Percentiles rank a stretch among this genome's conserved stretches.
phyloP scores from a whole-genome alignment of 257 asterid species.

The Penstemon barbatus region DNA sequence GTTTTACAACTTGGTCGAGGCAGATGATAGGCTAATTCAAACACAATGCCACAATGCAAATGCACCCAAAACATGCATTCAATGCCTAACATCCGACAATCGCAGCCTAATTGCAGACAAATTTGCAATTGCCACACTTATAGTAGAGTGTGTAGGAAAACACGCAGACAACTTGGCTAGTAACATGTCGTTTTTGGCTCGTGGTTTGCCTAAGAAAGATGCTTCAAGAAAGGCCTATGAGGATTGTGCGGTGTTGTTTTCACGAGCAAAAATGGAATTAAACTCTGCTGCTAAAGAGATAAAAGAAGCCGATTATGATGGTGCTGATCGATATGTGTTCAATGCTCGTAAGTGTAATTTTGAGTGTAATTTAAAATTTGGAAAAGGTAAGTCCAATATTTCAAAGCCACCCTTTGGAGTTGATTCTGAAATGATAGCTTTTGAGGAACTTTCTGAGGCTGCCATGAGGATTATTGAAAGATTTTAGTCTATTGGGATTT shows the following conservation, averaged over 20 bases:
- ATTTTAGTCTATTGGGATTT: not conserved
- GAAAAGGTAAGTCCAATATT: not conserved
- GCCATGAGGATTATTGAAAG: constrained; percentile 27
- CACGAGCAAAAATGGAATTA: constrained; percentile 5
- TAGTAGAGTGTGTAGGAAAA: not conserved
- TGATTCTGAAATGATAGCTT: constrained; percentile 22
- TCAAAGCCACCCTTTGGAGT: not conserved
- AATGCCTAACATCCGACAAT: constrained; percentile 21
- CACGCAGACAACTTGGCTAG: constrained; percentile 7
- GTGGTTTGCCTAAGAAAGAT: not conserved
- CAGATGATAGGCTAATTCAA: constrained; percentile 12
- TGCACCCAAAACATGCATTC: constrained; percentile 17
- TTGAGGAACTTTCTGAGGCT: constrained; percentile 25
- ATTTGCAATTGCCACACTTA: constrained; percentile 10
- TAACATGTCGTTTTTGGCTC: constrained; percentile 7
- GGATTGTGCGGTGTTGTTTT: not conserved
- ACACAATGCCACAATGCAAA: constrained; percentile 19
- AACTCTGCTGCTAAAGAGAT: constrained; percentile 22
- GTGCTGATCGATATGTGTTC: constrained; percentile 10
- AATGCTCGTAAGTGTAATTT: constrained; percentile 1
- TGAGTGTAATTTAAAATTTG: not conserved
- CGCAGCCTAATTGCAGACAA: constrained; percentile 20
- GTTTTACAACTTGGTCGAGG: not conserved
- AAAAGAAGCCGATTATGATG: constrained; percentile 9
- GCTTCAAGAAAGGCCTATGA: constrained; percentile 17